Evolutionary conservation across 192 early-diverging fungal genomes (phyloP), one percentile per base, ranked within the genome.

Genomic region (Gonapodya sp.): DNA sequence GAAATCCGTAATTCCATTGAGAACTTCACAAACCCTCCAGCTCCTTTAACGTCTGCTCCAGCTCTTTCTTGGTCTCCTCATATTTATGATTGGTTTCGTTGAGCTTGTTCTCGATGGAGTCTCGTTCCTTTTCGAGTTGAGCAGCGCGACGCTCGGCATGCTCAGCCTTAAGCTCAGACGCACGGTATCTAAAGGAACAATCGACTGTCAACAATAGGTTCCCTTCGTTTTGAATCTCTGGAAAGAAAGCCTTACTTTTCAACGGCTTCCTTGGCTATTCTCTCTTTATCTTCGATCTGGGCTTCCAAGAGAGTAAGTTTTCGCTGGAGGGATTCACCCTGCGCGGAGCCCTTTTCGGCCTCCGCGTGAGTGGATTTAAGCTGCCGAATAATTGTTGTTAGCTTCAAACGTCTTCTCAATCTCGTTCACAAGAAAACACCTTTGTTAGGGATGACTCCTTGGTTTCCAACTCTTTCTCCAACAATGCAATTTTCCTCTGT

Each of bases 111-210:
- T 98, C 96, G 36, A 92, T 86, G 34, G 86, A 89, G 37, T 85
- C 83, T 81, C 85, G 87, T 79, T 95, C 91, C 79, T 84, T 86
- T 82, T 96, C 95, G 82, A 95, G 83, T 83, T 95, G 92, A 36
- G 91, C 89, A n/a, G 93, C 92, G 85, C 92, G 93, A 83, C 96
- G 93, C 86, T 98, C 94, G 84, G 93, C 91, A 81, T 92, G 91
- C 85, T 97, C 96, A 82, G 93, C 89, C 83, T 89, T 89, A 75
- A 97, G 90, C 85, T 96, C 95, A 75, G 46, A 8, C 8, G 46
- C 24, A 24, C 46, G 46, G 46, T 92, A 82, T 81, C 88, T 89
- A 34, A 14, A 34, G 2, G 18, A 34, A 18, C 30, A 18, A 34
- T 18, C 8, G 75, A 33, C 18, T 33, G 75, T 77, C 2, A 77